Conservation (phyloP, 305 asterid genomes). For the Plantago lanceolata region DNA sequence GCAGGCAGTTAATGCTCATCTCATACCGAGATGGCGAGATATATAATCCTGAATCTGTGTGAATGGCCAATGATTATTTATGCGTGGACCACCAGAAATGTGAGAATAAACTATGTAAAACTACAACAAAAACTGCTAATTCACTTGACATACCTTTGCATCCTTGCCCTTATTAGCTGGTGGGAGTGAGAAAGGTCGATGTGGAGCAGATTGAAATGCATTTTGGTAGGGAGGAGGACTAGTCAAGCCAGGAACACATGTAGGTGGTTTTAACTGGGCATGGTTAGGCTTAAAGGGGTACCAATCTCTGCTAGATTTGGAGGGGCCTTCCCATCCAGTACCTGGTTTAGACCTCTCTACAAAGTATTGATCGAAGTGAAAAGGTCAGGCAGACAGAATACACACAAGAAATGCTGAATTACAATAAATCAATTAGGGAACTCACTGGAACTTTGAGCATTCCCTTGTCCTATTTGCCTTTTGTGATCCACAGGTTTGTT, state of each 20-base stretch:
- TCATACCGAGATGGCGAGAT: background rate
- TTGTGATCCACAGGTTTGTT: background rate
- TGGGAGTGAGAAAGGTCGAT: background rate
- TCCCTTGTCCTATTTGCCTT: background rate
- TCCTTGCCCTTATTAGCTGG: too few species aligned
- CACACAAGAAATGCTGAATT: background rate
- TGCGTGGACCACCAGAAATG: background rate
- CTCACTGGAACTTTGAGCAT: constrained; percentile 6
- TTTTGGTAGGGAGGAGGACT: background rate
- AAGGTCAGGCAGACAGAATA: background rate
- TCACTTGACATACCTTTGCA: too few species aligned
- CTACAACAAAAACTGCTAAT: too few species aligned
- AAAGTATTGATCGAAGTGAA: too few species aligned
- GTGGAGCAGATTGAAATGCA: background rate
- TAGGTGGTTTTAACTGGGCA: background rate
- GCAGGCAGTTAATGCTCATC: background rate
- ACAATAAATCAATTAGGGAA: background rate
- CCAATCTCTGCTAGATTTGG: too few species aligned
- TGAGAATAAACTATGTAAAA: too few species aligned
- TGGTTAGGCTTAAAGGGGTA: background rate
- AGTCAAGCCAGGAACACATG: background rate
- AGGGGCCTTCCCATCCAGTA: background rate
- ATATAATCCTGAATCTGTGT: background rate
- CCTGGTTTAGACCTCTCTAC: background rate
- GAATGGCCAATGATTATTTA: background rate